Percentiles rank a stretch among this genome's conserved stretches.
Conservation (phyloP, 441 rosid genomes). For the Metrosideros polymorpha region DNA sequence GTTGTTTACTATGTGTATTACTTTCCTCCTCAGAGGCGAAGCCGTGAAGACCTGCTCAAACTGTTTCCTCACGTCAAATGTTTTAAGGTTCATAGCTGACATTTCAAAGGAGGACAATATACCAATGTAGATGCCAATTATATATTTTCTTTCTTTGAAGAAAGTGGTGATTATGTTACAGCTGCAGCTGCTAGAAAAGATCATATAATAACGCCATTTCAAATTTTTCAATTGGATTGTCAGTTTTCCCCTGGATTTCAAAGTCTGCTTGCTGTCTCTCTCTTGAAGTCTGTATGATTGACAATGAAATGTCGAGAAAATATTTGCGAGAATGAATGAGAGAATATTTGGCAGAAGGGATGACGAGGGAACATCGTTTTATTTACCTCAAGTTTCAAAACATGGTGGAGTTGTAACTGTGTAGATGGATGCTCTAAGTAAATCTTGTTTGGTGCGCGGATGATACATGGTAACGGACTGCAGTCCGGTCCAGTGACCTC, state of each 20-base stretch:
- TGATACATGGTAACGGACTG: neutral
- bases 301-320: neutral
- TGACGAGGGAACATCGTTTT: neutral
- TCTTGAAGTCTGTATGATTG: neutral
- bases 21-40: conserved; percentile 40
- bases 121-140: neutral
- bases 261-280: neutral
- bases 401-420: neutral
- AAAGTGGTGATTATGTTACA: neutral
- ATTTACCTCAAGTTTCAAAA: neutral
- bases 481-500: neutral
- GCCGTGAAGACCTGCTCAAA: conserved; percentile 57
- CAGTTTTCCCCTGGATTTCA: neutral
- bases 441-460: neutral
- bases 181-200: neutral
- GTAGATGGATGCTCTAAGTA: neutral
- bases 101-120: neutral
- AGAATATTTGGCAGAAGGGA: neutral
- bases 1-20: neutral
- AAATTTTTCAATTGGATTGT: neutral
- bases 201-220: neutral
- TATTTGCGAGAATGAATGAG: neutral
- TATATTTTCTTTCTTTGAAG: neutral
- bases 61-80: conserved; percentile 63
- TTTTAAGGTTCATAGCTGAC: conserved; percentile 90